A percentile compares a stretch with the other conserved stretches of the same genome.
These are phyloP conservation scores for Aspergillus japonicus DNA, from an alignment of 2,329 filamentous ascomycete genomes.

Conservation along the genomic window DNA sequence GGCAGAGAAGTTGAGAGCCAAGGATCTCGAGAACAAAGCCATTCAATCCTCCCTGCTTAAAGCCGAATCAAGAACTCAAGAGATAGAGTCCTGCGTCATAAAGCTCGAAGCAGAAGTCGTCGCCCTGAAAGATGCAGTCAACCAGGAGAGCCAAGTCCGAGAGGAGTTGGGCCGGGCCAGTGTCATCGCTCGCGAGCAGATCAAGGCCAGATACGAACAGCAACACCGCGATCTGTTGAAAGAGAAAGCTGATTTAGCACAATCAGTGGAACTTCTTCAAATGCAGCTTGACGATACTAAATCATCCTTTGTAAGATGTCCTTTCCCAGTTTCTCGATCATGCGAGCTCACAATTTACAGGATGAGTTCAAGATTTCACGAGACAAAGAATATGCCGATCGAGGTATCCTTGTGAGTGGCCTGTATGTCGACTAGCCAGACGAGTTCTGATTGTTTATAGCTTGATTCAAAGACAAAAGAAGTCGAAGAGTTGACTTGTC, in stretches of 20 bases:
- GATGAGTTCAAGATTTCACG: conserved; percentile 15
- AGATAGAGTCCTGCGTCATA: conserved; percentile 17
- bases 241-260: conserved; percentile 28
- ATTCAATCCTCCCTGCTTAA: conserved; percentile 23
- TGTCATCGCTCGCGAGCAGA: conserved; percentile 26
- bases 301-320: conserved; percentile 25
- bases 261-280: conserved; percentile 14
- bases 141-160: conserved; percentile 26
- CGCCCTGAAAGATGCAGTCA: conserved; percentile 21
- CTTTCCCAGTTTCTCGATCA: not conserved
- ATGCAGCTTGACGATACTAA: conserved; percentile 23
- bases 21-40: conserved; percentile 20
- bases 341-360: conserved; percentile 22
- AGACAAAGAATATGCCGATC: conserved; percentile 10
- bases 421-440: no score
- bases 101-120: conserved; percentile 24
- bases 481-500: conserved; percentile 20
- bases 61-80: conserved; percentile 14
- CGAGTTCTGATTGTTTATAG: conserved; percentile 22
- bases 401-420: conserved; percentile 22
- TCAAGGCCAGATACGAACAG: conserved; percentile 31
- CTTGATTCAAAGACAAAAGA: conserved; percentile 18
- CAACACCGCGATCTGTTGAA: conserved; percentile 25
- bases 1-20: conserved; percentile 18
- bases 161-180: conserved; percentile 35